These are phyloP conservation scores for Trichosporon sp. DNA, from an alignment of 1,284 basidiomycete species.

Conservation along the genomic window DNA sequence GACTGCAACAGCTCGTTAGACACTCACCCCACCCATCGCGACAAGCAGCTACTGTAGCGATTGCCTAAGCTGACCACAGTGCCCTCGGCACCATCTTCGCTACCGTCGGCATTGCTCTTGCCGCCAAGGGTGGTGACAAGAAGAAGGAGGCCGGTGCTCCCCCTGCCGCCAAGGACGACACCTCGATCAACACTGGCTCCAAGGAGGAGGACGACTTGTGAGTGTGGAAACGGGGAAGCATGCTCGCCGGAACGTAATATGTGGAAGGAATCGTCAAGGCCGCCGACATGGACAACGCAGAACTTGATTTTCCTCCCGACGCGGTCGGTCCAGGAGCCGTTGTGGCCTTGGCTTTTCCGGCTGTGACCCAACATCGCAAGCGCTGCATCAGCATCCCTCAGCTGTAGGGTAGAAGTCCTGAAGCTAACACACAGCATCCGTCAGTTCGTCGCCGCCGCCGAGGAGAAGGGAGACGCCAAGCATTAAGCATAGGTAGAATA, in stretches of 20 bases:
- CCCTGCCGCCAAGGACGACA: constrained; percentile 18
- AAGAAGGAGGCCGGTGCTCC: constrained; percentile 23
- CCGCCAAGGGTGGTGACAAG: constrained; percentile 32
- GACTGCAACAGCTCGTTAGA: no score
- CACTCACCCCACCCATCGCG: neutral
- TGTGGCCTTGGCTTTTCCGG: no score
- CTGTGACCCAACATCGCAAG: no score
- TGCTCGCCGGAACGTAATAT: no score
- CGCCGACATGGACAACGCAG: no score
- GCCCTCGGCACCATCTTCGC: constrained; percentile 42
- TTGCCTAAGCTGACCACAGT: constrained; percentile 17
- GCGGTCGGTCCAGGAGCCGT: no score
- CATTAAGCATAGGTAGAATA: constrained; percentile 14
- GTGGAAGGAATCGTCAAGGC: no score
- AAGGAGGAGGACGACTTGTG: constrained; percentile 35
- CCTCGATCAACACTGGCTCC: constrained; percentile 15
- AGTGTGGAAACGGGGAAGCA: constrained; percentile 8
- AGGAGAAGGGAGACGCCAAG: constrained; percentile 34
- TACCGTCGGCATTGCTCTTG: constrained; percentile 36
- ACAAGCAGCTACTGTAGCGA: neutral
- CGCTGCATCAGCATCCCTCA: no score
- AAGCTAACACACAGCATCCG: constrained; percentile 38
- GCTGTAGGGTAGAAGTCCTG: no score
- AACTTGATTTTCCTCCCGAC: no score
- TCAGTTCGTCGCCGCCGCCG: constrained; percentile 44